Base-by-base conservation (phyloP, 179 eudicot genomes). In the Actinidia arguta region DNA sequence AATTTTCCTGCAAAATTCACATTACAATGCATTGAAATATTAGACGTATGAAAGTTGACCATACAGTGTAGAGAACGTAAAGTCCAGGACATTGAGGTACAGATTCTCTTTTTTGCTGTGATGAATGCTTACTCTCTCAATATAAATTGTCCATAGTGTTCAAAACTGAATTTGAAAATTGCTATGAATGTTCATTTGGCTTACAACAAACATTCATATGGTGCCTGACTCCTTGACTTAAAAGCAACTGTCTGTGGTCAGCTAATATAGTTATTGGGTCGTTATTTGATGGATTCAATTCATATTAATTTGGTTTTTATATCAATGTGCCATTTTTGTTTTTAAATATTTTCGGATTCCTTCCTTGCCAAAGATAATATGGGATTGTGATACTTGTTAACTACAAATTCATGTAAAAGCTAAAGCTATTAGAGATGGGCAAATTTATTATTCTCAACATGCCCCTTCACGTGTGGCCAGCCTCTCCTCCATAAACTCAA, bases 11-110 rank as follows among this genome's bases (percentile, higher is more conserved):
- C 80, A 47, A 48, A 51, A 0, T 18, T 62, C 46, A 7, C 17
- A 46, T 63, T 63, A 47, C 46, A 46, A 16, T 25, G 46, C 5
- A 62, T 14, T 51, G 56, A 14, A 47, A 78, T 63, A 62, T 78
- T 51, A 17, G 58, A 62, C 80, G 36, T 42, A 39, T 76, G 54
- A 22, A 75, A 75, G 63, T 39, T 56, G 67, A 76, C 31, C 31
- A 54, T 73, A 51, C 27, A 17, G 6, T 54, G 5, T n/a, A 24
- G 61, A 76, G 11, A 76, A 39, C 73, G 24, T 56, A 1, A 11
- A 76, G 8, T 74, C 62, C 24, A 52, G 11, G 10, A 63, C 39
- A 63, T 11, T 64, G 44, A 10, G 70, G 44, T 31, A 3, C 42
- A 27, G 17, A 64, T 27, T 68, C 50, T 68, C 22, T 36, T 8